phyloP scores from a whole-genome alignment of 2,329 filamentous ascomycete species.

The Aspergillaceae sp. region DNA sequence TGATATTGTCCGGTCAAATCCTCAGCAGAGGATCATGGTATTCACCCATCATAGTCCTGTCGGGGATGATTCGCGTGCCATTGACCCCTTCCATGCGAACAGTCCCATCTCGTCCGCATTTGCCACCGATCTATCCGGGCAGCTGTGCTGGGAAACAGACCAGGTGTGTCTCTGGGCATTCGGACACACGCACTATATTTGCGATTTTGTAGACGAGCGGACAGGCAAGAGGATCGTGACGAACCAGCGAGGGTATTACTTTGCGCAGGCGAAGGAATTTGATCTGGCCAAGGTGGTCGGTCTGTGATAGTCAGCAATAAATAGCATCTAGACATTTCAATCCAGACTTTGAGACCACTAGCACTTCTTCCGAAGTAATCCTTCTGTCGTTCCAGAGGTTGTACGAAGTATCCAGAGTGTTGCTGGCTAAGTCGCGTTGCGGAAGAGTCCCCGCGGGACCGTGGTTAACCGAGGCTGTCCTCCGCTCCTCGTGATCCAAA shows the following conservation, averaged over 20 bases:
- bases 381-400: too few relatives aligned
- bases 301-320: conserved; percentile 2
- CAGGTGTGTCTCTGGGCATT: conserved; percentile 40
- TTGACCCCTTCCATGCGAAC: conserved; percentile 24
- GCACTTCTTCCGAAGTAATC: too few relatives aligned
- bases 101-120: conserved; percentile 32
- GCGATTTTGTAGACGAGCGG: conserved; percentile 26
- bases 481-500: conserved; percentile 4
- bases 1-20: conserved; percentile 20
- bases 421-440: background rate
- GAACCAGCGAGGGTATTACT: conserved; percentile 38
- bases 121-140: conserved; percentile 32
- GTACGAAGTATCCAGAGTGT: background rate
- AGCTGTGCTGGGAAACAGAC: conserved; percentile 32
- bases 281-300: conserved; percentile 21
- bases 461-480: conserved; percentile 14
- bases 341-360: too few relatives aligned
- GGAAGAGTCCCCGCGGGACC: conserved; percentile 1
- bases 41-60: conserved; percentile 35
- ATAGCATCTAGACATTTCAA: background rate
- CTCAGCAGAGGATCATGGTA: conserved; percentile 28
- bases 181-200: conserved; percentile 44
- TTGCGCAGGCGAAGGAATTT: conserved; percentile 29
- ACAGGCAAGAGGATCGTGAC: conserved; percentile 28
- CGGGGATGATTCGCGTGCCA: conserved; percentile 13